Evolutionary conservation across 164 flowering plant genomes (phyloP), one percentile per base, ranked within the genome.

Genomic region (Platanus orientalis): DNA sequence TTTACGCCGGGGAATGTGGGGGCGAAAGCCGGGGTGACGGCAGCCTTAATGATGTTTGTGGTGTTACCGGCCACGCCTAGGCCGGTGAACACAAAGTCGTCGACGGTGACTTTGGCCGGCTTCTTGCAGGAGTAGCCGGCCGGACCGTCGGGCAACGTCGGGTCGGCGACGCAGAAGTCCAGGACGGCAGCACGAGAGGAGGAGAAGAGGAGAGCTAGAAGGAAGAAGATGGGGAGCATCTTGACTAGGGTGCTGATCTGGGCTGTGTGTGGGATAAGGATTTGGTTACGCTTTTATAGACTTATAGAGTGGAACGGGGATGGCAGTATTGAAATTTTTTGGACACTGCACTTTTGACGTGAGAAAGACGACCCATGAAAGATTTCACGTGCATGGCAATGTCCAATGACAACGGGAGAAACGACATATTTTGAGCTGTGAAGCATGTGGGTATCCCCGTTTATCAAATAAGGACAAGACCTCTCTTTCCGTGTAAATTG

Each of bases 91-190:
- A 76, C 84, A 24, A 92, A 92, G 51, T 92, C 95, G 23, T 81
- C 65, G 0, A 54, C 83, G 0, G 87, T 82, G 61, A 88, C 82
- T 0, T 53, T 64, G 1, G 77, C 61, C 0, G 78, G 62, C 19
- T 65, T 62, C 78, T 84, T 89, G 83, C 98, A 92, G 2, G 90
- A 57, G 81, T 73, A 92, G 52, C 96, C 96, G 13, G 84, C 71
- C 0, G 96, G 94, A 47, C 76, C 65, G 23, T 52, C 63, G 0
- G 96, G 84, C 1, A 47, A 63, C 6, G 66, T 54, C 0, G 72
- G 54, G 77, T 89, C 94, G 0, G 75, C 98, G 0, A 89, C 96
- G 55, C 98, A 92, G 76, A 87, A 89, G 78, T 92, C 96, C n/a
- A 57, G 73, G 1, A 69, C 87, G 0, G 63, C 26, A 3, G 82